Evolutionary conservation across 768 basidiomycete species (phyloP).

Genomic region (Serendipita sp.): DNA sequence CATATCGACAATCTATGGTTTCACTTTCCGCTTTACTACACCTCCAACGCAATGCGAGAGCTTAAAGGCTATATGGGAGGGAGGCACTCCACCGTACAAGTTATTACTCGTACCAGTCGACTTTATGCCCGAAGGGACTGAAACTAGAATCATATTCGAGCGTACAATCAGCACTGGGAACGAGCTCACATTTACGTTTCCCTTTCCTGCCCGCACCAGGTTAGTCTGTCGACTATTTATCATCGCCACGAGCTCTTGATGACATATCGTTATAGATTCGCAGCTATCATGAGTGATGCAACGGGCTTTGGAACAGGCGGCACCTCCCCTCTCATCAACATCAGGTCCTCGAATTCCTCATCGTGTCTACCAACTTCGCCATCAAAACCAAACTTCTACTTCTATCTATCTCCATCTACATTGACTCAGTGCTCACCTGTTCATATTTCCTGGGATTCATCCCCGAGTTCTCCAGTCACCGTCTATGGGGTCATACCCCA

Average conservation of each 20-base stretch:
- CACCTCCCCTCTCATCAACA: constrained; percentile 12
- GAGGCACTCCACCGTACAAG: constrained; percentile 49
- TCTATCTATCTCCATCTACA: constrained; percentile 28
- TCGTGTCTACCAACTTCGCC: constrained; percentile 18
- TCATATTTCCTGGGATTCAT: constrained; percentile 26
- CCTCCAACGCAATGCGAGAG: constrained; percentile 51
- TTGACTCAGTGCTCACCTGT: constrained; percentile 11
- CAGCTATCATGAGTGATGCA: constrained; percentile 30
- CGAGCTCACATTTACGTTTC: constrained; percentile 7
- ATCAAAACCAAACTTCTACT: constrained; percentile 8
- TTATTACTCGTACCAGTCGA: constrained; percentile 55
- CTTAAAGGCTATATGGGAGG: constrained; percentile 44
- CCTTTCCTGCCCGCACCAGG: constrained; percentile 20
- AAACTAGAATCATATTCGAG: constrained; percentile 45
- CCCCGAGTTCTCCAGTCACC: constrained; percentile 65
- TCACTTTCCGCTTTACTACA: constrained; percentile 27
- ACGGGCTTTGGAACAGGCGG: constrained; percentile 9
- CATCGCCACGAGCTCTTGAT: background rate
- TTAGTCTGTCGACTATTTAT: background rate
- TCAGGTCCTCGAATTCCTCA: constrained; percentile 19
- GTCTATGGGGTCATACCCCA: constrained; percentile 36
- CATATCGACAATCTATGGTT: constrained; percentile 15
- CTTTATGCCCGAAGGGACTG: constrained; percentile 18
- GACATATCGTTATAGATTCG: constrained; percentile 39
- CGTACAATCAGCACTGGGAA: constrained; percentile 31